Evolutionary conservation across 2,329 filamentous ascomycete genomes (phyloP).

Genomic region (Immersiporthe knoxdaviesiana): DNA sequence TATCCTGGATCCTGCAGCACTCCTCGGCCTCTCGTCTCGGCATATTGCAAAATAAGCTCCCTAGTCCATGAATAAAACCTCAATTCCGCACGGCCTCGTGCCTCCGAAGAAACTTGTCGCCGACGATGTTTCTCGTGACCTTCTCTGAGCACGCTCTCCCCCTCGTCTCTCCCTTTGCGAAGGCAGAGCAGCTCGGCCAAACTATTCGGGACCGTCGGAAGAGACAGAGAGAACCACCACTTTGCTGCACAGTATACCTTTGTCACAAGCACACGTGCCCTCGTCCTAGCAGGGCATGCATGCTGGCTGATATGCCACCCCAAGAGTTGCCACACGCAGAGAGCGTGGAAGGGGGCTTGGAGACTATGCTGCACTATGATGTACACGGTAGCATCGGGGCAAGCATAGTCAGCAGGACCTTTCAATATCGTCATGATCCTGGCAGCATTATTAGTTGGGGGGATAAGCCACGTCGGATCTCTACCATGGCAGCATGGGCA

Average conservation of each 20-base stretch:
- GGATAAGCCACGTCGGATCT: background rate
- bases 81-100: background rate
- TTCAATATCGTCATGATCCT: background rate
- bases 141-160: background rate
- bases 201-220: background rate
- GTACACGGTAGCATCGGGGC: background rate
- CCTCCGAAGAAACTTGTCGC: background rate
- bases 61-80: background rate
- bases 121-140: background rate
- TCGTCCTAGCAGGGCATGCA: background rate
- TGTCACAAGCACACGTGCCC: background rate
- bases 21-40: background rate
- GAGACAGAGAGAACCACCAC: no score
- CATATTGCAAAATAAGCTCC: background rate
- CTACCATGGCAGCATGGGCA: background rate
- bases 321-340: background rate
- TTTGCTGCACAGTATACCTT: background rate
- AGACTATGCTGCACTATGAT: background rate
- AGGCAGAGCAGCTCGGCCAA: background rate
- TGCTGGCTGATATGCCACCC: background rate
- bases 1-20: background rate
- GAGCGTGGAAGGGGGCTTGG: no score
- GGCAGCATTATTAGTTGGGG: background rate
- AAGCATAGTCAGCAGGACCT: background rate
- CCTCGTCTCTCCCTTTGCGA: background rate